Conservation (phyloP, 1,284 basidiomycete species). For the Trametes pubescens region DNA sequence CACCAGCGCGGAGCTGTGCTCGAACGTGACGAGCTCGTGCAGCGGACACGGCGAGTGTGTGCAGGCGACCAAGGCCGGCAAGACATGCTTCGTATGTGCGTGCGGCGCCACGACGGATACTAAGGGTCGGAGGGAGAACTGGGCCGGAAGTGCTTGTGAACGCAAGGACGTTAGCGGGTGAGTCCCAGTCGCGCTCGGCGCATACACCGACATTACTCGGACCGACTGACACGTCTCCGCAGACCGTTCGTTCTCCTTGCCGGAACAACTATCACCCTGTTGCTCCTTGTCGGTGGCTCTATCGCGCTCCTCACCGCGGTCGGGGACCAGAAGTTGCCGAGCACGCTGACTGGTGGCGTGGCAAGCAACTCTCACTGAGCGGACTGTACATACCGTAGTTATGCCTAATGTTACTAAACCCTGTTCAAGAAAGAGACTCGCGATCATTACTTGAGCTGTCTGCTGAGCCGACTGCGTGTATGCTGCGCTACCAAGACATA, state of each 20-base stretch:
- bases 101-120: slow-evolving; percentile 61
- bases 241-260: slow-evolving; percentile 78
- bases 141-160: slow-evolving; percentile 80
- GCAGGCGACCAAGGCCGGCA: slow-evolving; percentile 63
- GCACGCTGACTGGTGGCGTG: slow-evolving; percentile 70
- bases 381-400: slow-evolving; percentile 22
- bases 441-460: not conserved
- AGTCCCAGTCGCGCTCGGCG: slow-evolving; percentile 40
- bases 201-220: slow-evolving; percentile 11
- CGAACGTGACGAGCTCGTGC: slow-evolving; percentile 68
- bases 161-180: slow-evolving; percentile 81
- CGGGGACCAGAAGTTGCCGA: slow-evolving; percentile 70
- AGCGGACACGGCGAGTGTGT: slow-evolving; percentile 76
- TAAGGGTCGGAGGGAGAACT: slow-evolving; percentile 64
- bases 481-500: not conserved
- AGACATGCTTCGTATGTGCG: slow-evolving; percentile 77
- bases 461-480: not conserved
- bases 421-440: not conserved
- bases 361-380: slow-evolving; percentile 29
- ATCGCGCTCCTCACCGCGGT: slow-evolving; percentile 70
- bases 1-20: slow-evolving; percentile 60
- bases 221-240: slow-evolving; percentile 6
- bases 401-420: slow-evolving; percentile 18
- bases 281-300: slow-evolving; percentile 72
- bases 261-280: slow-evolving; percentile 69